phyloP scores from a whole-genome alignment of 345 rosid genomes.

The Gossypium thurberi region DNA sequence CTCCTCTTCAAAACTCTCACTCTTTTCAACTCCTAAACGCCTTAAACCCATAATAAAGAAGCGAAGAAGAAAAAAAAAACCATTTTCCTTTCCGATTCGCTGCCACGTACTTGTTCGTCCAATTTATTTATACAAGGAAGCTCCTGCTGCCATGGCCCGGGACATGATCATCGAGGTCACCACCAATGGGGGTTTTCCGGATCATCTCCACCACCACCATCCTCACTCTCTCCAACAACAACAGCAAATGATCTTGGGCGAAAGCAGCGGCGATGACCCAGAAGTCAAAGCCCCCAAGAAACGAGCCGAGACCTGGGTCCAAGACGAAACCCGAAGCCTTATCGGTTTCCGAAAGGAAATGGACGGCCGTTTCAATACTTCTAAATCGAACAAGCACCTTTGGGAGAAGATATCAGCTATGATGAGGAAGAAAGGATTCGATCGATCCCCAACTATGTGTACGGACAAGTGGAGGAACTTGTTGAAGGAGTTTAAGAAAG shows the following conservation, averaged over 20 bases:
- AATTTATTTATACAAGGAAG: constrained; percentile 69
- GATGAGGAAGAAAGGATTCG: constrained; percentile 93
- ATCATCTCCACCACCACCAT: constrained; percentile 30
- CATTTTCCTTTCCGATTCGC: not conserved
- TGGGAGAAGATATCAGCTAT: constrained; percentile 88
- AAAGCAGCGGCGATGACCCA: constrained; percentile 71
- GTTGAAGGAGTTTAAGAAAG: constrained; percentile 88
- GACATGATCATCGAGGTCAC: constrained; percentile 83
- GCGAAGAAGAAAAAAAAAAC: not conserved
- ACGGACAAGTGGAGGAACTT: constrained; percentile 99
- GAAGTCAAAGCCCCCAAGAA: constrained; percentile 87
- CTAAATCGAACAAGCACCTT: constrained; percentile 92
- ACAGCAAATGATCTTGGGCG: constrained; percentile 70
- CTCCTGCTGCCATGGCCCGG: constrained; percentile 30
- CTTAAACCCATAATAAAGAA: not conserved
- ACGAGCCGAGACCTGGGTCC: constrained; percentile 97
- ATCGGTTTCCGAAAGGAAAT: constrained; percentile 69
- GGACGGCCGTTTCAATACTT: constrained; percentile 85
- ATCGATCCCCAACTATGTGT: constrained; percentile 95
- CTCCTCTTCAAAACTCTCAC: constrained; percentile 6
- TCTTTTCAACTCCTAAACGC: constrained; percentile 9
- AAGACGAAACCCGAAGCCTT: constrained; percentile 82
- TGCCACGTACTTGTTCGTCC: constrained; percentile 60
- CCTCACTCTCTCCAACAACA: constrained; percentile 23
- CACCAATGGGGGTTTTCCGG: constrained; percentile 49